phyloP scores from a whole-genome alignment of 129 eudicot species.

The Chrysanthemum makinoi region DNA sequence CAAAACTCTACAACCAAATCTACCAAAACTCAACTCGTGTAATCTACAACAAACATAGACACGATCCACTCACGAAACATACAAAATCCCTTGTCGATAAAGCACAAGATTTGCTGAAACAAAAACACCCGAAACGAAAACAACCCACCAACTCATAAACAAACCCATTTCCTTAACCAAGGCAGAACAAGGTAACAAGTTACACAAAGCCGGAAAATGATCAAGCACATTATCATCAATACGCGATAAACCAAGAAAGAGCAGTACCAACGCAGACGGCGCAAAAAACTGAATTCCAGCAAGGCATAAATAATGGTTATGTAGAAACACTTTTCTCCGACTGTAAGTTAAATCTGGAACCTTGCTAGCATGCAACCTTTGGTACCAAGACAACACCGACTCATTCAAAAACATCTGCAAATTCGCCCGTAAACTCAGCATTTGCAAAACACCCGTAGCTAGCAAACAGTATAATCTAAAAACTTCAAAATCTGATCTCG shows the following conservation, averaged over 20 bases:
- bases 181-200: slow-evolving; percentile 53
- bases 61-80: slow-evolving; percentile 57
- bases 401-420: slow-evolving; percentile 84
- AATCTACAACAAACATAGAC: slow-evolving; percentile 19
- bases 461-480: slow-evolving; percentile 67
- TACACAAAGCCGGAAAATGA: slow-evolving; percentile 45
- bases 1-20: slow-evolving; percentile 25
- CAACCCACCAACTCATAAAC: slow-evolving; percentile 91
- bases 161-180: slow-evolving; percentile 64
- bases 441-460: slow-evolving; percentile 56
- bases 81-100: slow-evolving; percentile 69
- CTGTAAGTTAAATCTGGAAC: slow-evolving; percentile 84
- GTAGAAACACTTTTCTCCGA: slow-evolving; percentile 90
- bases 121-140: slow-evolving; percentile 58
- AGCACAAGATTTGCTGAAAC: slow-evolving; percentile 63
- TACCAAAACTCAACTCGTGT: slow-evolving; percentile 16
- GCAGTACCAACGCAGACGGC: slow-evolving; percentile 69
- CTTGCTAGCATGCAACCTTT: slow-evolving; percentile 84
- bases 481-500: slow-evolving; percentile 55
- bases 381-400: slow-evolving; percentile 95
- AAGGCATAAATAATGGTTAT: slow-evolving; percentile 84
- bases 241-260: slow-evolving; percentile 75
- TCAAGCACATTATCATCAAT: slow-evolving; percentile 51
- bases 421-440: slow-evolving; percentile 50
- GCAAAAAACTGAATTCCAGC: slow-evolving; percentile 73